Conservation (phyloP, 441 rosid genomes). For the Erodium moschatum region DNA sequence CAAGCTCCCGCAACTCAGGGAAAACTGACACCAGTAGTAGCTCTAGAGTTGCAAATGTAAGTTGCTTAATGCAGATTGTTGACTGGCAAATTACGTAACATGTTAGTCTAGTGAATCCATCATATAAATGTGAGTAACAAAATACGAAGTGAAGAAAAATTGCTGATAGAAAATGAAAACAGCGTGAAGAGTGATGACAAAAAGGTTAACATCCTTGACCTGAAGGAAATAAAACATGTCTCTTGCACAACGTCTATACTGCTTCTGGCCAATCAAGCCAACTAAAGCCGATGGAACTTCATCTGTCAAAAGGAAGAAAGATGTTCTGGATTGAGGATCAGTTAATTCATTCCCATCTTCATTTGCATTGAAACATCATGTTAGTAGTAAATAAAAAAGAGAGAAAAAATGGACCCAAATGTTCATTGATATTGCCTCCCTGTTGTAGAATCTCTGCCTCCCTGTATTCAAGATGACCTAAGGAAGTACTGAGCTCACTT, state of each 20-base stretch:
- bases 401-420: neutral
- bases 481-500: neutral
- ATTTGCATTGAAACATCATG: neutral
- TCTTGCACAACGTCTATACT: slow-evolving; percentile 83
- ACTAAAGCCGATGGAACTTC: slow-evolving; percentile 87
- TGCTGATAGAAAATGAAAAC: neutral
- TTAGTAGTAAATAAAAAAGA: neutral
- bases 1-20: slow-evolving; percentile 63
- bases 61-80: slow-evolving; percentile 70
- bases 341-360: neutral
- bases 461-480: no score
- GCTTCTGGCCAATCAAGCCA: slow-evolving; percentile 77
- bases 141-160: neutral
- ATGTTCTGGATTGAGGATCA: neutral
- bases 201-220: slow-evolving; percentile 30
- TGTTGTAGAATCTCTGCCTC: no score
- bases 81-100: slow-evolving; percentile 37
- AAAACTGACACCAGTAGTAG: slow-evolving; percentile 53
- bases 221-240: slow-evolving; percentile 91
- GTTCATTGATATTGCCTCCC: no score
- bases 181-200: neutral
- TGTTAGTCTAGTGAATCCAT: neutral
- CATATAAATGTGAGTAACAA: neutral
- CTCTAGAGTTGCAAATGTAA: slow-evolving; percentile 59
- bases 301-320: slow-evolving; percentile 33